Percentiles rank a stretch among this genome's conserved stretches.
Evolutionary conservation across 352 stramenopile genomes (phyloP).

Genomic region (Pythium angustatum): DNA sequence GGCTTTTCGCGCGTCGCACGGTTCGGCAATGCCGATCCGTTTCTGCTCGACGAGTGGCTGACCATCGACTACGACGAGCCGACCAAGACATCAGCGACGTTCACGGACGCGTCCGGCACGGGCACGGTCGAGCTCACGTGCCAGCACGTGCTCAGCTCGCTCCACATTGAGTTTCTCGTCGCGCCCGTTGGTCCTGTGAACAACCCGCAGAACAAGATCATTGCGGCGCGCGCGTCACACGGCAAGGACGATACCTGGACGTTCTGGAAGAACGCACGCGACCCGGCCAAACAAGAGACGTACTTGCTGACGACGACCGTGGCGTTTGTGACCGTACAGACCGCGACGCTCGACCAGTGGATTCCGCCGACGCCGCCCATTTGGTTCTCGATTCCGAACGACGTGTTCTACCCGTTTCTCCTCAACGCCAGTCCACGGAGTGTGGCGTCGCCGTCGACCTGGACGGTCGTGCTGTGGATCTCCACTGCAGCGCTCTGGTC

Average conservation of each 20-base stretch:
- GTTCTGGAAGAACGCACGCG: constrained; percentile 33
- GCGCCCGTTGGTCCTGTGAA: constrained; percentile 30
- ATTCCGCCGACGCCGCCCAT: constrained; percentile 41
- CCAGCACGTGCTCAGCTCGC: constrained; percentile 27
- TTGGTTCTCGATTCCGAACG: constrained; percentile 57
- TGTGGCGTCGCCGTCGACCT: neutral
- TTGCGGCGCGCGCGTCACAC: constrained; percentile 39
- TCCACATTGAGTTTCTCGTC: constrained; percentile 50
- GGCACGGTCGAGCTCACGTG: constrained; percentile 35
- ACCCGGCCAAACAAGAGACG: constrained; percentile 21
- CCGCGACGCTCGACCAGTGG: constrained; percentile 30
- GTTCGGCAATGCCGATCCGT: constrained; percentile 49
- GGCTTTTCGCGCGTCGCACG: constrained; percentile 42
- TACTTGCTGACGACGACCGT: constrained; percentile 39
- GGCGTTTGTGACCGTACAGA: constrained; percentile 33
- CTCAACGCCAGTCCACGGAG: constrained; percentile 15
- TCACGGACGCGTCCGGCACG: constrained; percentile 23
- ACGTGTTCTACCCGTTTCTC: constrained; percentile 56
- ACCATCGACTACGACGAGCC: constrained; percentile 42
- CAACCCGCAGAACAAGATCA: constrained; percentile 46
- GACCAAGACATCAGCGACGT: constrained; percentile 20
- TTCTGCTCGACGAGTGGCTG: constrained; percentile 40
- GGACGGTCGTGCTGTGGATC: neutral
- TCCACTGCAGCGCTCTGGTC: neutral
- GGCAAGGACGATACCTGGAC: constrained; percentile 31